phyloP scores from a whole-genome alignment of 108 stramenopile species.

The Nitzschia sp. region DNA sequence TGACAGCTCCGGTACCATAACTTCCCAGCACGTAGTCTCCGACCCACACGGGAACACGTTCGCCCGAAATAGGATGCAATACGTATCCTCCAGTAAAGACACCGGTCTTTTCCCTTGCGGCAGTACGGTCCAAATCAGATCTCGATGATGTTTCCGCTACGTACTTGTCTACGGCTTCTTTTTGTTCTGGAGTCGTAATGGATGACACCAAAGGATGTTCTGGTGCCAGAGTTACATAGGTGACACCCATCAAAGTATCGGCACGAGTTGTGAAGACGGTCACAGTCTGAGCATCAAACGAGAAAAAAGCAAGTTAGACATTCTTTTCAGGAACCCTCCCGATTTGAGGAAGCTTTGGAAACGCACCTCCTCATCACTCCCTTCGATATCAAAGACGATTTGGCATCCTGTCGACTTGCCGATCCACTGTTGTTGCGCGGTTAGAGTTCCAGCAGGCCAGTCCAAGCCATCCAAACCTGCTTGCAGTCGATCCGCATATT shows the following conservation, averaged over 20 bases:
- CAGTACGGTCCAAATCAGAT: conserved; percentile 94
- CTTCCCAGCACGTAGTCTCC: conserved; percentile 97
- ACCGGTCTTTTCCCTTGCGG: conserved; percentile 91
- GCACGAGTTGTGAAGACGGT: conserved; percentile 98
- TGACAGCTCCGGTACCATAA: conserved; percentile 99
- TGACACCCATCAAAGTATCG: conserved; percentile 97
- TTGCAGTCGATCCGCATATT: conserved; percentile 95
- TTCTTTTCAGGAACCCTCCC: no score
- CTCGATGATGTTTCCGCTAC: conserved; percentile 77
- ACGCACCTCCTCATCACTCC: conserved; percentile 50
- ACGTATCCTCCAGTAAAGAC: conserved; percentile 93
- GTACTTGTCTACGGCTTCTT: conserved; percentile 85
- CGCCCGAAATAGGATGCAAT: conserved; percentile 91
- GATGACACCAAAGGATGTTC: conserved; percentile 89
- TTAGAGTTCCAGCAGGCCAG: conserved; percentile 94
- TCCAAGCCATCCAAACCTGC: conserved; percentile 87
- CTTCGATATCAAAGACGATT: conserved; percentile 79
- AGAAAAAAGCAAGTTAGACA: neutral
- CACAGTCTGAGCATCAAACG: conserved; percentile 45
- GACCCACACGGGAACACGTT: conserved; percentile 93
- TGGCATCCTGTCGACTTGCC: conserved; percentile 86
- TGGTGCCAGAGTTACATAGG: conserved; percentile 94
- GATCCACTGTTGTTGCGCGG: conserved; percentile 96
- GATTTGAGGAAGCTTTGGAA: no score
- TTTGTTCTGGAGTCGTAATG: conserved; percentile 72